Evolutionary conservation across 2,329 filamentous ascomycete genomes (phyloP), one percentile per base, ranked within the genome.

Genomic region (Hymenoscyphus albidus): DNA sequence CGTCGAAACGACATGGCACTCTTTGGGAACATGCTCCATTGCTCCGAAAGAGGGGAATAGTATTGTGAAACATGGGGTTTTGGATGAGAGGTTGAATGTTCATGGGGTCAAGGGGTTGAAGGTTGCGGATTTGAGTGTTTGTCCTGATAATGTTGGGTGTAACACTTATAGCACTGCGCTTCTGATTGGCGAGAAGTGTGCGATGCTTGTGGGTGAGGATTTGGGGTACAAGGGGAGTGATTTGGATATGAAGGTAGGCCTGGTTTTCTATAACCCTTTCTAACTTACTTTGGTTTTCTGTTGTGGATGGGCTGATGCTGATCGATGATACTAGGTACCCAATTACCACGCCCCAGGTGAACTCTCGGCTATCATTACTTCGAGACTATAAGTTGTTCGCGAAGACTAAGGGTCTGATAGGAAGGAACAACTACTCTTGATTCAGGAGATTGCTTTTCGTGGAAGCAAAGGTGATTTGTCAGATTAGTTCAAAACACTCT

Each of bases 191-290:
- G 78, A 79, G 69, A 77, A 77, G 69, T 77, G 76, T 31, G 76
- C 78, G 48, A 71, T 77, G 64, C 72, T 79, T 13, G 74, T 79
- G n/a, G 75, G 75, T 51, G 73, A 76, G 65, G 78, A 79, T 67
- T 66, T 80, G 40, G 78, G 78, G 1, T 73, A 74, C 42, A 90
- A 90, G 38, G 72, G 80, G 81, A 68, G 64, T 38, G 89, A 87
- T 10, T 80, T 94, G 67, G 87, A 92, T 54, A 94, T 94, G 91
- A 89, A 87, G 78, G 89, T 83, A n/a, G 40, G 65, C 51, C 40
- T 39, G 1, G 14, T 10, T 14, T 10, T 10, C 1, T 35, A 7
- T 35, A 35, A 10, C 44, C 18, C 44, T 51, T 14, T 10, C 32
- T 35, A 3, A 22, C 12, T 56, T 35, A 2, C 54, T 4, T 56